Evolutionary conservation across 2,329 filamentous ascomycete genomes (phyloP), one percentile per base, ranked within the genome.

Genomic region (Trichothecium roseum): DNA sequence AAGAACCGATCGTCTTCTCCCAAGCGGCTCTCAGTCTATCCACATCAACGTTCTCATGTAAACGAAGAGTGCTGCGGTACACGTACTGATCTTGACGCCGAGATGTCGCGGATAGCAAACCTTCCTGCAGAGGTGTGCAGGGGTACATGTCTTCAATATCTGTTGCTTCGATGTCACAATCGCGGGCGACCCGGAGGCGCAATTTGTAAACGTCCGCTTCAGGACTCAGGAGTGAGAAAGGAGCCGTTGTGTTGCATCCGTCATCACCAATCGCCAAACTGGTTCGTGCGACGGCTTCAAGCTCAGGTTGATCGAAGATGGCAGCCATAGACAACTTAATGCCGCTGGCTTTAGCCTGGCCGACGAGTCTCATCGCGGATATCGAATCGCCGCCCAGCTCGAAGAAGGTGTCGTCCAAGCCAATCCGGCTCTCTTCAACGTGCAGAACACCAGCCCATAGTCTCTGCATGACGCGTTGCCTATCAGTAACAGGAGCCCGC

Each of bases 111-210:
- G 54, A 48, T 30, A 63, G 42, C 3, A 63, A 46, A 3, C 56
- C 56, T 38, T 55, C 53, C 33, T 63, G 59, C 3, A 61, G 39
- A 3, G 53, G 42, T 2, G 55, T 54, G 39, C 56, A 59, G 5
- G 59, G 59, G 30, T 54, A 61, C 0, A 52, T 37, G 39, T 62
- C 57, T 18, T 55, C 45, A 10, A 54, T 40, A 4, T 31, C 26
- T 28, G 18, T 20, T 2, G 27, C 9, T 29, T 39, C 32, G 15
- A 35, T 3, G 17, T 5, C n/a, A 18, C 12, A 30, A 27, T 20
- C 39, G 38, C 3, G 16, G 15, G 27, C 27, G 29, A 46, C 40
- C 22, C 32, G 10, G 29, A 35, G 17, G 13, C 39, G 37, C 22
- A 35, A 24, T 46, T 42, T 12, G 48, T 33, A 22, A 26, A 42